Conservation (phyloP, 176 grass and related monocot species). For the Musa troglodytarum region DNA sequence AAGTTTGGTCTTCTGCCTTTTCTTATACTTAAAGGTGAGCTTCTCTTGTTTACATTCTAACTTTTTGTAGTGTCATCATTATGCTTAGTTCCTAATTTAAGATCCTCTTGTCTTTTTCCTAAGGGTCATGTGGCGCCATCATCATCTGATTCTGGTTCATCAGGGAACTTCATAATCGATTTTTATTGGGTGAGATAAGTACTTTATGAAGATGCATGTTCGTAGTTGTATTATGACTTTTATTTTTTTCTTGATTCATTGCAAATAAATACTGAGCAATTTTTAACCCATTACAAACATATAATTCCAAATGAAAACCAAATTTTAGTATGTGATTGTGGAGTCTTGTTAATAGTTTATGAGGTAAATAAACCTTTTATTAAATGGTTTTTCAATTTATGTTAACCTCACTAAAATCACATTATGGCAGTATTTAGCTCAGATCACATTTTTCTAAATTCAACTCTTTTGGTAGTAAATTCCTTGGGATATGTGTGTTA, state of each 20-base stretch:
- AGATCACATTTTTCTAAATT: no score
- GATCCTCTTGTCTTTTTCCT: slow-evolving; percentile 8
- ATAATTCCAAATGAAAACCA: no score
- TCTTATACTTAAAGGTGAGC: slow-evolving; percentile 75
- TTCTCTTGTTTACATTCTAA: not conserved
- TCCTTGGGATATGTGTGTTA: no score
- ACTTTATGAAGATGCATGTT: not conserved
- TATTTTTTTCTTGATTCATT: not conserved
- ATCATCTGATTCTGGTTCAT: slow-evolving; percentile 92
- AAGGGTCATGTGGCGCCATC: slow-evolving; percentile 94
- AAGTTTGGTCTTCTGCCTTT: slow-evolving; percentile 92
- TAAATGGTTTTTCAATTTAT: no score
- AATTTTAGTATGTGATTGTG: no score
- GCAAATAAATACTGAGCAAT: not conserved
- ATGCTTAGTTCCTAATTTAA: not conserved
- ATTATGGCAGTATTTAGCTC: no score
- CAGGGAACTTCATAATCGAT: slow-evolving; percentile 83
- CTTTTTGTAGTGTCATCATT: not conserved
- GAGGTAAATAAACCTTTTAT: no score
- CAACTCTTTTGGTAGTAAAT: no score
- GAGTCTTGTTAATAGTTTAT: no score
- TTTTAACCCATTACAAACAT: not conserved
- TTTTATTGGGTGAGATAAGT: slow-evolving; percentile 80
- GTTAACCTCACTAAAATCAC: no score
- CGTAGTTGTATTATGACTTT: not conserved